A percentile compares a stretch with the other conserved stretches of the same genome.
These are phyloP conservation scores for Russula ochroleuca DNA, from an alignment of 768 basidiomycete genomes.

Conservation along the genomic window DNA sequence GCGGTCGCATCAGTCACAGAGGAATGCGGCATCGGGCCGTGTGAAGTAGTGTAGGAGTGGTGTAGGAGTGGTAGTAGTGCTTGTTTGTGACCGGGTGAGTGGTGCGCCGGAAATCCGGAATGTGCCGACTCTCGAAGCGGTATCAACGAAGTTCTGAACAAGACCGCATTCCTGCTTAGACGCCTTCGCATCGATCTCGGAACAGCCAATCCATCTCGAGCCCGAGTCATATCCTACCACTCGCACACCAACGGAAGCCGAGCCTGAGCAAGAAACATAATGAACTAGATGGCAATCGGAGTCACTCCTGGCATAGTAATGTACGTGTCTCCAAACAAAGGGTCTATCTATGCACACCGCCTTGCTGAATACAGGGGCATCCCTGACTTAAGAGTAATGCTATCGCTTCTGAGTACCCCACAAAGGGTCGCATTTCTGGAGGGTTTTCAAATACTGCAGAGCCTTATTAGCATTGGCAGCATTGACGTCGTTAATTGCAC, in stretches of 20 bases:
- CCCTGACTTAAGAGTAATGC: neutral
- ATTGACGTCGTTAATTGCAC: neutral
- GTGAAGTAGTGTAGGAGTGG: conserved; percentile 2
- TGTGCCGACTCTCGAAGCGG: no score
- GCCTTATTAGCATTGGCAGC: neutral
- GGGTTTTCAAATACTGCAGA: neutral
- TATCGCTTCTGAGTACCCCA: neutral
- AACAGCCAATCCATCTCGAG: neutral
- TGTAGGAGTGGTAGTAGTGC: neutral
- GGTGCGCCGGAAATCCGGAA: no score
- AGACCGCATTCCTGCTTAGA: no score
- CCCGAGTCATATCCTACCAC: neutral
- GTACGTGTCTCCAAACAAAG: neutral
- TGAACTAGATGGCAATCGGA: no score
- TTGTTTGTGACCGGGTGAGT: neutral
- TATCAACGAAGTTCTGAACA: no score
- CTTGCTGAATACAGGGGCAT: neutral
- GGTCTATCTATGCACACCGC: neutral
- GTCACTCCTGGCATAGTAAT: no score
- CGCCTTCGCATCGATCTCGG: no score
- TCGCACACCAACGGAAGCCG: neutral
- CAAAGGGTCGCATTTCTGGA: neutral
- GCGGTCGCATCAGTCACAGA: neutral
- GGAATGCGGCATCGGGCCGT: neutral
- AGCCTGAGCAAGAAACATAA: no score